Percentiles rank a stretch among this genome's conserved stretches.
Evolutionary conservation across 2,329 filamentous ascomycete genomes (phyloP).

Genomic region (Camillea tinctor): DNA sequence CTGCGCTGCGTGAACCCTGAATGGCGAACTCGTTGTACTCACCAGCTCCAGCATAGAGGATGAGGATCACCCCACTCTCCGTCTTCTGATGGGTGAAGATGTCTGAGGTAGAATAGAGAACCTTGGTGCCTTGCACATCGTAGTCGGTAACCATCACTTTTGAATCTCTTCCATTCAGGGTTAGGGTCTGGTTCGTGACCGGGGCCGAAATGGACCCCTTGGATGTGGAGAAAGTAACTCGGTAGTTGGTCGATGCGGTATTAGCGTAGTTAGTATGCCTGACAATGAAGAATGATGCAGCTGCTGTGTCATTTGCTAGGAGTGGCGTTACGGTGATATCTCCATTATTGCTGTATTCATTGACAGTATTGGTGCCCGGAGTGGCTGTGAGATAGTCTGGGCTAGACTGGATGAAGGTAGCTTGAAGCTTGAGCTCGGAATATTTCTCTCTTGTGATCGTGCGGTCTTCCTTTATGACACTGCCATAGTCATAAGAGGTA

Average conservation of each 20-base stretch:
- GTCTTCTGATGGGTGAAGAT: constrained; percentile 63
- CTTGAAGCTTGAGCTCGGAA: constrained; percentile 73
- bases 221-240: constrained; percentile 60
- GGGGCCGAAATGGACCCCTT: constrained; percentile 57
- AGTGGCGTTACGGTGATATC: constrained; percentile 62
- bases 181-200: constrained; percentile 55
- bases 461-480: constrained; percentile 67
- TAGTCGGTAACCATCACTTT: constrained; percentile 69
- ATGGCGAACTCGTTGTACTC: constrained; percentile 65
- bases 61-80: constrained; percentile 40
- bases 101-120: constrained; percentile 69
- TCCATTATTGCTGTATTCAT: constrained; percentile 50
- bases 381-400: constrained; percentile 65
- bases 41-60: constrained; percentile 62
- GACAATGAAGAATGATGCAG: constrained; percentile 61
- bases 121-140: constrained; percentile 51
- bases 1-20: constrained; percentile 25
- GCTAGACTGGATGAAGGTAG: constrained; percentile 71
- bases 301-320: constrained; percentile 47
- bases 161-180: constrained; percentile 63
- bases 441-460: constrained; percentile 73
- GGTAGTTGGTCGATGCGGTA: constrained; percentile 57
- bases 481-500: constrained; percentile 57
- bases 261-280: constrained; percentile 67
- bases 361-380: constrained; percentile 50